Conservation (phyloP, 1,284 basidiomycete genomes). For the Cutaneotrichosporon cavernicola region DNA sequence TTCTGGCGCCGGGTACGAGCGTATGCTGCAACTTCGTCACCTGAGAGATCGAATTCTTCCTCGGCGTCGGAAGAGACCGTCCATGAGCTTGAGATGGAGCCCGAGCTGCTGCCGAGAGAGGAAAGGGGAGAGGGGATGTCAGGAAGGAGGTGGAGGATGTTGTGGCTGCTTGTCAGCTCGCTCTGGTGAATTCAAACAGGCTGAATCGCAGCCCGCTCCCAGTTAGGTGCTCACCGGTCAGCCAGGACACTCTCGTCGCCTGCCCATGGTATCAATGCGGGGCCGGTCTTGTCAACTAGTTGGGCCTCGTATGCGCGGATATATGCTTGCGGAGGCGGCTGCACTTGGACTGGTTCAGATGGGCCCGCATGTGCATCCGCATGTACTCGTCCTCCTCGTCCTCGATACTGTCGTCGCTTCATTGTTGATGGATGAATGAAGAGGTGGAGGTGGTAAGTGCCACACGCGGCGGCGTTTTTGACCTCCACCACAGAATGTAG, state of each 20-base stretch:
- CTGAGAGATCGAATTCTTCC: constrained; percentile 72
- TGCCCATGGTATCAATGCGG: constrained; percentile 32
- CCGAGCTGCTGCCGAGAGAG: constrained; percentile 14
- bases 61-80: constrained; percentile 80
- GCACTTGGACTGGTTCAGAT: not conserved
- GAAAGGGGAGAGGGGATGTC: constrained; percentile 34
- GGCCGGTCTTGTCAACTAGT: constrained; percentile 18
- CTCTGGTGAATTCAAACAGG: not conserved
- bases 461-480: not conserved
- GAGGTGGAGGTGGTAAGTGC: not conserved
- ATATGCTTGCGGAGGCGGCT: constrained; percentile 12
- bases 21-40: constrained; percentile 61
- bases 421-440: not conserved
- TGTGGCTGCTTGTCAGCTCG: constrained; percentile 61
- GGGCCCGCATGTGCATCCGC: not conserved
- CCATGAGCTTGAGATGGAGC: constrained; percentile 49
- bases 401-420: not conserved
- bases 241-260: constrained; percentile 34
- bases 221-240: constrained; percentile 33
- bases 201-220: not conserved
- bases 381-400: too few species aligned
- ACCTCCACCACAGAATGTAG: not conserved
- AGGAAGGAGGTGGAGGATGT: constrained; percentile 70
- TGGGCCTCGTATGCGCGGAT: constrained; percentile 45
- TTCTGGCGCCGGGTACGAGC: constrained; percentile 64